Base-by-base conservation (phyloP, 2,329 filamentous ascomycete genomes). In the Monascus ruber region DNA sequence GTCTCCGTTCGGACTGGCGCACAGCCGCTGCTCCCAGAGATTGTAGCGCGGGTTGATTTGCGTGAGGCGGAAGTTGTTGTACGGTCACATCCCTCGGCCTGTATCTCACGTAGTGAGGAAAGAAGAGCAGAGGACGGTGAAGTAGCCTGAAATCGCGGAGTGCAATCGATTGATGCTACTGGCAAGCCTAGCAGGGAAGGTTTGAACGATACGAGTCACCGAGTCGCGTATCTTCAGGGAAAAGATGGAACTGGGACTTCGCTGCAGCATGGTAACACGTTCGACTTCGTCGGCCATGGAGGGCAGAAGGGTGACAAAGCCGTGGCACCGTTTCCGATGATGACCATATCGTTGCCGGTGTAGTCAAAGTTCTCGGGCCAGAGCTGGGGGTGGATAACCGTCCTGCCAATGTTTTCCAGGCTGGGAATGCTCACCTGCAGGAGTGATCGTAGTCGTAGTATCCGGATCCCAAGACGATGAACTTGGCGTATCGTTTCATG, bases 301-400 rank as follows among this genome's bases (percentile, higher is more conserved):
- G 0, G 85, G 85, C 4, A 89, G 54, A 0, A 91, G 67, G 0
- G 84, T 88, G 34, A 87, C 63, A n/a, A n/a, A 6, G 83, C 79
- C 0, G 85, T 89, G 2, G 84, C 84, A 2, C 85, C 85, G 8
- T 74, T 80, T 6, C 83, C 83, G 44, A 88, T 73, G 40, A 87
- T 66, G 35, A 83, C 70, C 26, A 88, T 69, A 26, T 73, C 71
- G 59, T 85, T 84, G 55, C 67, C 67, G 5, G 66, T 60, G 53
- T 79, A 78, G 53, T 82, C 73, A 36, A 81, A 62, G 28, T 76
- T 69, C 36, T 77, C 62, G 0, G 80, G 79, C 83, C 83, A 86
- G 58, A 81, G 83, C 50, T 84, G 81, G 1, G 81, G 79, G 43
- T 84, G 79, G 2, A 81, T 64, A 5, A 75, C 64, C 17, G 64